phyloP scores from a whole-genome alignment of 2,329 filamentous ascomycete species.

The Xylariomycetidae sp. region DNA sequence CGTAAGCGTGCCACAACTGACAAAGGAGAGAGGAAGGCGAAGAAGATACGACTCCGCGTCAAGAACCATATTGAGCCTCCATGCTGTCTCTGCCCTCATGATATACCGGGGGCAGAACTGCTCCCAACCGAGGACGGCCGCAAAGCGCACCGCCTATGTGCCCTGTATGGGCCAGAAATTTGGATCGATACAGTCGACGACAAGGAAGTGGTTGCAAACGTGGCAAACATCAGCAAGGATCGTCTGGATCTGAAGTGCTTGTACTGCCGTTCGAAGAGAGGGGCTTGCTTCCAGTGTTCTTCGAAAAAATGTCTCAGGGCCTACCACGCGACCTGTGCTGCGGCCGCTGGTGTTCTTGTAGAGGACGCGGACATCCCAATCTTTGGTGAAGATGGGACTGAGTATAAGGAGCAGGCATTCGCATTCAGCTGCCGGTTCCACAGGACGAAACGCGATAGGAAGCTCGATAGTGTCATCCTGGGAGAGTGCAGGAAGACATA shows the following conservation, averaged over 20 bases:
- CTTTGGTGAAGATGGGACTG: slow-evolving; percentile 82
- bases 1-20: slow-evolving; percentile 53
- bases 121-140: slow-evolving; percentile 83
- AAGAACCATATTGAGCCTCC: slow-evolving; percentile 70
- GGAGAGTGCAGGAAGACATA: slow-evolving; percentile 67
- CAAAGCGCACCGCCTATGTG: slow-evolving; percentile 83
- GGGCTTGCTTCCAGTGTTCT: slow-evolving; percentile 96
- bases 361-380: slow-evolving; percentile 83
- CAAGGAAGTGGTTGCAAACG: slow-evolving; percentile 70
- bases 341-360: slow-evolving; percentile 85
- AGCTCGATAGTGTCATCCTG: slow-evolving; percentile 61
- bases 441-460: slow-evolving; percentile 78
- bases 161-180: slow-evolving; percentile 87
- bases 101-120: slow-evolving; percentile 76
- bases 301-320: slow-evolving; percentile 89
- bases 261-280: slow-evolving; percentile 88
- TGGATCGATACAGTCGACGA: slow-evolving; percentile 71
- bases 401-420: slow-evolving; percentile 88
- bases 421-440: slow-evolving; percentile 96
- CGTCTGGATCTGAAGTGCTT: slow-evolving; percentile 90
- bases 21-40: slow-evolving; percentile 55
- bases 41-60: slow-evolving; percentile 73
- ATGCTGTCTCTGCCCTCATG: slow-evolving; percentile 89
- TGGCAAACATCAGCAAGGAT: slow-evolving; percentile 77
- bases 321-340: slow-evolving; percentile 93